phyloP scores from a whole-genome alignment of 1,284 basidiomycete species.

The Pascua sp. region DNA sequence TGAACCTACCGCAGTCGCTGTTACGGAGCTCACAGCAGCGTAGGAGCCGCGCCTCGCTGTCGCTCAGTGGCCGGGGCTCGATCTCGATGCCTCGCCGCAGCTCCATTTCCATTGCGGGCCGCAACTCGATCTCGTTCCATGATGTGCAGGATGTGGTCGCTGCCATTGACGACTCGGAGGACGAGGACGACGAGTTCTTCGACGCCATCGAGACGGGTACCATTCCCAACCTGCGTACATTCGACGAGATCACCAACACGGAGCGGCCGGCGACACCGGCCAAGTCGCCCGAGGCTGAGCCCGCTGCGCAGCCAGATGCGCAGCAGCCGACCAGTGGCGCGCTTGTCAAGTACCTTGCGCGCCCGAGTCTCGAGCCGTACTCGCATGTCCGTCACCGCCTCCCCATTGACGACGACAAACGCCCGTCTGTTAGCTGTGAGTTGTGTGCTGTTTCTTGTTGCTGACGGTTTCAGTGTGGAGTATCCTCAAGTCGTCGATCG shows the following conservation, averaged over 20 bases:
- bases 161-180: conserved; percentile 51
- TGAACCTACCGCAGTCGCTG: conserved; percentile 4
- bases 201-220: conserved; percentile 86
- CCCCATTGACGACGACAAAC: conserved; percentile 69
- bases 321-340: background rate
- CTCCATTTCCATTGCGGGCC: conserved; percentile 1
- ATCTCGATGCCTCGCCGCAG: background rate
- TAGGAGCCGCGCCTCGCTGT: background rate
- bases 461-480: conserved; percentile 63
- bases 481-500: conserved; percentile 92
- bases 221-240: conserved; percentile 65
- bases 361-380: conserved; percentile 68
- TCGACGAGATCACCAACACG: conserved; percentile 56
- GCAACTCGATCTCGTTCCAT: conserved; percentile 30
- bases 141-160: conserved; percentile 38
- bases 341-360: conserved; percentile 47
- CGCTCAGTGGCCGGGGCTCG: background rate
- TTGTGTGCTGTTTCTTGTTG: conserved; percentile 9
- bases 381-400: conserved; percentile 62
- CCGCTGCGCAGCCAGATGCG: background rate
- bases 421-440: conserved; percentile 73
- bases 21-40: background rate
- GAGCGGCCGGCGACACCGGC: conserved; percentile 1
- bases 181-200: conserved; percentile 96
- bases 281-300: background rate